A percentile compares a stretch with the other conserved stretches of the same genome.
Evolutionary conservation across 2,329 filamentous ascomycete species (phyloP).

Genomic region (Verticillium zaregamsianum): DNA sequence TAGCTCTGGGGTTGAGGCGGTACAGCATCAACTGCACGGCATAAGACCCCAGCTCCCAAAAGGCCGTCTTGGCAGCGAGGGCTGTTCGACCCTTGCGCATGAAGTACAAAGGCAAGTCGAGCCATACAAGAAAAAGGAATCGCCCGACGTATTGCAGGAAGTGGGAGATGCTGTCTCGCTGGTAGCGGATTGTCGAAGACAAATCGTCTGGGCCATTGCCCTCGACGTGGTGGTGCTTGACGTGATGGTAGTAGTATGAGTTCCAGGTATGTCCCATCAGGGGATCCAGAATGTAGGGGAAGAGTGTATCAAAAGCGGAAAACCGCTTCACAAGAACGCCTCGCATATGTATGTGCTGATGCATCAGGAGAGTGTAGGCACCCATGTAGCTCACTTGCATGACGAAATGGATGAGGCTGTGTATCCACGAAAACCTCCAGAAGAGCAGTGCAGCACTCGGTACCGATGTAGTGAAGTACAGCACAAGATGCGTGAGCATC

Average conservation of each 20-base stretch:
- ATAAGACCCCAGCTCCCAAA: conserved; percentile 60
- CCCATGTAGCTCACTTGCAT: conserved; percentile 68
- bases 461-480: conserved; percentile 67
- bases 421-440: conserved; percentile 61
- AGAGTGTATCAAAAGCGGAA: conserved; percentile 55
- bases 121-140: conserved; percentile 70
- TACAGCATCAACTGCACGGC: conserved; percentile 46
- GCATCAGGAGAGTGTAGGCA: conserved; percentile 75
- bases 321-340: conserved; percentile 59
- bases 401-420: conserved; percentile 60
- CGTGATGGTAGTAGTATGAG: conserved; percentile 80
- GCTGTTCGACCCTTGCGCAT: conserved; percentile 52
- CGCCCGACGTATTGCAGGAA: conserved; percentile 70
- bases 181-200: conserved; percentile 71
- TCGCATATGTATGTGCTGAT: conserved; percentile 77
- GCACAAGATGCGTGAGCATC: conserved; percentile 70
- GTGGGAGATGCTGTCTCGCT: conserved; percentile 62
- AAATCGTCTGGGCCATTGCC: conserved; percentile 74
- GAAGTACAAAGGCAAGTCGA: conserved; percentile 74
- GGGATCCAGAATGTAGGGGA: conserved; percentile 71
- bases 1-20: conserved; percentile 47
- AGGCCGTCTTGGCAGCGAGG: conserved; percentile 50
- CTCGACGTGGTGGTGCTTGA: conserved; percentile 82
- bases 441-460: conserved; percentile 66
- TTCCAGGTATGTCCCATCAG: conserved; percentile 84